Base-by-base conservation (phyloP, 1,139 yeast genomes). In the Candida sanyaensis region DNA sequence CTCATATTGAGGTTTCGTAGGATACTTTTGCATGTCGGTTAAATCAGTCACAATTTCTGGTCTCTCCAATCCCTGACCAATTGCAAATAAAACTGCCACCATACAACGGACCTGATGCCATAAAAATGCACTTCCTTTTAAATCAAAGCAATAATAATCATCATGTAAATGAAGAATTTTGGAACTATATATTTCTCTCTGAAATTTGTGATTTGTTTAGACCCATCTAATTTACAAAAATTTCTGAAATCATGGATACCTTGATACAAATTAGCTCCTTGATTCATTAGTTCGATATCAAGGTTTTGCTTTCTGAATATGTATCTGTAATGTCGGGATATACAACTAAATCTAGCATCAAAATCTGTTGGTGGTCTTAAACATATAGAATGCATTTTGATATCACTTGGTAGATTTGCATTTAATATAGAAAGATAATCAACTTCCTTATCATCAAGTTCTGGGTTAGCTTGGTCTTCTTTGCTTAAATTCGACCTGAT, bases 61-160 rank as follows among this genome's bases (percentile, higher is more conserved):
- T 0, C 64, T 52, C 65, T 95, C 99, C 28, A 81, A 74, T 13
- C 73, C 74, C 64, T 91, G 97, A 1, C 97, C 99, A 5, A 92
- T 83, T 26, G 86, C 67, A 47, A 95, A 81, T 46, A 95, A 65
- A 6, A 88, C 75, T 0, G 96, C 96, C 69, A 91, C 81, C 96
- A 95, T 93, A 56, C 96, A 91, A 45, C 99, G 79, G 23, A 95
- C 99, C 65, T 95, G 99, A 63, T 95, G 98, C 99, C 99, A 95
- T 50, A 95, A 70, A 58, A 95, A 95, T 6, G 99, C 99, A 2
- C 89, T 75, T 0, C 99, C 99, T 54, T 81, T 77, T 46, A 93
- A 71, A 62, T 91, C 92, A 63, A 93, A 84, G 50, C 85, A 86
- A 59, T 77, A 88, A 48, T 76, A 72, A 37, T 76, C 78, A 26